Conservation (phyloP, 1,284 basidiomycete genomes). For the Sporisorium scitamineum region DNA sequence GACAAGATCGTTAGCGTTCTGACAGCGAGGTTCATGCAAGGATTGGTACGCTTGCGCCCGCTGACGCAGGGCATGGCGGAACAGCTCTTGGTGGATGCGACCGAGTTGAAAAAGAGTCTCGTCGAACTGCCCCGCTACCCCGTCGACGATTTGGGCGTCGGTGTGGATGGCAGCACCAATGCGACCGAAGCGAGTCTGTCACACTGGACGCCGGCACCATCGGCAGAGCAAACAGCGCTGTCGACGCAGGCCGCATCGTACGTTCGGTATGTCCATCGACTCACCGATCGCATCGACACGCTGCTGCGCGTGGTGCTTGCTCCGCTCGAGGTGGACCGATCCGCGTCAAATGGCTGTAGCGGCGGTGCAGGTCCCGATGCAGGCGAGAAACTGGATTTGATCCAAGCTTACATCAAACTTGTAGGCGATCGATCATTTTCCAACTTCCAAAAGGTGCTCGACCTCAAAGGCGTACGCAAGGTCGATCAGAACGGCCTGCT, state of each 20-base stretch:
- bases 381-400: conserved; percentile 27
- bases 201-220: conserved; percentile 33
- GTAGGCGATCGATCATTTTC: conserved; percentile 61
- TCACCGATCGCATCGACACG: conserved; percentile 50
- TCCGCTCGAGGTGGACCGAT: conserved; percentile 21
- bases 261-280: conserved; percentile 54
- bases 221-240: conserved; percentile 40
- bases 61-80: conserved; percentile 46
- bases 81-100: conserved; percentile 58
- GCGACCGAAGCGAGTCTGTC: conserved; percentile 29
- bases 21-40: conserved; percentile 49
- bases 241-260: conserved; percentile 50
- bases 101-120: conserved; percentile 51
- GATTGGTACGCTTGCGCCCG: conserved; percentile 60
- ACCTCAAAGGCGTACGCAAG: conserved; percentile 84
- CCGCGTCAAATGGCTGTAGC: background rate
- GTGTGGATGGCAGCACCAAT: conserved; percentile 17
- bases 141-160: conserved; percentile 36
- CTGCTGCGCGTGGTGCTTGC: conserved; percentile 55
- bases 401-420: conserved; percentile 55
- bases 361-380: too few species aligned
- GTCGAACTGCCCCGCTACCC: conserved; percentile 62
- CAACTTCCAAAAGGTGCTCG: conserved; percentile 87
- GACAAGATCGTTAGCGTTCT: conserved; percentile 61
- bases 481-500: conserved; percentile 86